A percentile compares a stretch with the other conserved stretches of the same genome.
Evolutionary conservation across 2,329 filamentous ascomycete species (phyloP).

Genomic region (Monosporascus sp.): DNA sequence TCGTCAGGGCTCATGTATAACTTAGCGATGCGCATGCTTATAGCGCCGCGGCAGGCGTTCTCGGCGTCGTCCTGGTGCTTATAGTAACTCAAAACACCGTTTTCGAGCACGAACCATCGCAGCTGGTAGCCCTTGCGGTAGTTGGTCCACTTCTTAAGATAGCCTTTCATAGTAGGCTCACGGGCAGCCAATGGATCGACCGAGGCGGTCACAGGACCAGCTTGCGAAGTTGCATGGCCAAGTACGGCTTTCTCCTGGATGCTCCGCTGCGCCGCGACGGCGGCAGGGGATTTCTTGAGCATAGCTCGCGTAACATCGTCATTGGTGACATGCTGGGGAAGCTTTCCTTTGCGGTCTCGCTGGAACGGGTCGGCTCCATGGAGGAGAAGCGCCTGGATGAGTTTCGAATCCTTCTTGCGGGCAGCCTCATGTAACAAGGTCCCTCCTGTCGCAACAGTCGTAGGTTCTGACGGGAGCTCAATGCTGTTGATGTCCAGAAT

Average conservation of each 20-base stretch:
- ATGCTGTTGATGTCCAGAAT: slow-evolving; percentile 88
- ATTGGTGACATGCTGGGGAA: slow-evolving; percentile 93
- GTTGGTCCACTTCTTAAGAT: slow-evolving; percentile 99
- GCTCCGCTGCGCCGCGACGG: slow-evolving; percentile 85
- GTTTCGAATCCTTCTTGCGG: slow-evolving; percentile 74
- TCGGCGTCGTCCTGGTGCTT: slow-evolving; percentile 98
- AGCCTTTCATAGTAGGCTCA: slow-evolving; percentile 97
- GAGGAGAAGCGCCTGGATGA: slow-evolving; percentile 85
- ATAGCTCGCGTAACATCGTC: slow-evolving; percentile 86
- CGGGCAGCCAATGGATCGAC: slow-evolving; percentile 65
- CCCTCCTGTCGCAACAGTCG: slow-evolving; percentile 76
- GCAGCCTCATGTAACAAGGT: slow-evolving; percentile 92
- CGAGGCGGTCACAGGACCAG: slow-evolving; percentile 44
- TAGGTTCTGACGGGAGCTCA: slow-evolving; percentile 77
- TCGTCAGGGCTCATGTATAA: slow-evolving; percentile 96
- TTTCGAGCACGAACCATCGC: slow-evolving; percentile 95
- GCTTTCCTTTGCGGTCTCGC: slow-evolving; percentile 87
- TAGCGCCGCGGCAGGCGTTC: slow-evolving; percentile 91
- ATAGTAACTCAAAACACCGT: slow-evolving; percentile 96
- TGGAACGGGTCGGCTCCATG: slow-evolving; percentile 96
- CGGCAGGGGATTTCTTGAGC: slow-evolving; percentile 89
- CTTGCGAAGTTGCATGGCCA: slow-evolving; percentile 60
- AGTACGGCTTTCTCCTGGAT: slow-evolving; percentile 97
- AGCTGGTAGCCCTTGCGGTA: slow-evolving; percentile 96
- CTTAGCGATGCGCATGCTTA: slow-evolving; percentile 96